Conservation (phyloP, 352 stramenopile genomes). For the Globisporangium lucens region DNA sequence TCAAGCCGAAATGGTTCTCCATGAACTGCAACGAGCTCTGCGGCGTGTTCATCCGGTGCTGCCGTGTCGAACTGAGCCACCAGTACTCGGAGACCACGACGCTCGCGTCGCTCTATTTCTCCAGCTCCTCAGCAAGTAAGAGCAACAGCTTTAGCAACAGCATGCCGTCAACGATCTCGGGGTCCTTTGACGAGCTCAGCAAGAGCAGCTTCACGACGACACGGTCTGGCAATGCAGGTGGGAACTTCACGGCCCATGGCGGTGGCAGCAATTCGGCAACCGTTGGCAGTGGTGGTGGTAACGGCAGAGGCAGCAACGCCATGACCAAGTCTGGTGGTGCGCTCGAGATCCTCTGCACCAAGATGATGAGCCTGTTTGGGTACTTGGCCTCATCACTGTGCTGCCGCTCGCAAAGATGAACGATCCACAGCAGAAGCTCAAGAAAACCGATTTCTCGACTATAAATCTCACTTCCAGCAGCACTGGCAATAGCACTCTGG, state of each 20-base stretch:
- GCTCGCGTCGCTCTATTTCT: slow-evolving; percentile 19
- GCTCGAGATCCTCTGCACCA: slow-evolving; percentile 17
- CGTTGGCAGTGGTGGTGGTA: background rate
- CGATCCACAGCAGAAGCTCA: slow-evolving; percentile 12
- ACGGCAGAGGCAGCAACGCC: background rate
- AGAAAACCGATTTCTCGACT: slow-evolving; percentile 1
- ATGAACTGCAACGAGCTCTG: slow-evolving; percentile 43
- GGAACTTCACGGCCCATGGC: slow-evolving; percentile 13
- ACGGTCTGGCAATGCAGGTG: slow-evolving; percentile 1
- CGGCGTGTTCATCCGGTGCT: slow-evolving; percentile 58
- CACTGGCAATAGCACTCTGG: slow-evolving; percentile 23
- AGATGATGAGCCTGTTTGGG: slow-evolving; percentile 17
- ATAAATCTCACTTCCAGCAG: background rate
- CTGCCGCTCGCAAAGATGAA: slow-evolving; percentile 33
- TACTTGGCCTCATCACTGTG: slow-evolving; percentile 32
- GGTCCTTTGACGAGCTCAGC: background rate
- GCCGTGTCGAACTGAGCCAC: slow-evolving; percentile 25
- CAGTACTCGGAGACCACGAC: slow-evolving; percentile 19
- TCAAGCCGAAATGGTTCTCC: slow-evolving; percentile 39
- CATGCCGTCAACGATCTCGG: background rate
- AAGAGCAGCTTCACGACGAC: slow-evolving; percentile 1
- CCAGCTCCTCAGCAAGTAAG: background rate
- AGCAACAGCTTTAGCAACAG: background rate
- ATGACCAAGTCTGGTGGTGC: slow-evolving; percentile 5
- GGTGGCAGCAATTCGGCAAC: background rate